Base-by-base conservation (phyloP, 306 rosid species). In the Sesbania bispinosa region DNA sequence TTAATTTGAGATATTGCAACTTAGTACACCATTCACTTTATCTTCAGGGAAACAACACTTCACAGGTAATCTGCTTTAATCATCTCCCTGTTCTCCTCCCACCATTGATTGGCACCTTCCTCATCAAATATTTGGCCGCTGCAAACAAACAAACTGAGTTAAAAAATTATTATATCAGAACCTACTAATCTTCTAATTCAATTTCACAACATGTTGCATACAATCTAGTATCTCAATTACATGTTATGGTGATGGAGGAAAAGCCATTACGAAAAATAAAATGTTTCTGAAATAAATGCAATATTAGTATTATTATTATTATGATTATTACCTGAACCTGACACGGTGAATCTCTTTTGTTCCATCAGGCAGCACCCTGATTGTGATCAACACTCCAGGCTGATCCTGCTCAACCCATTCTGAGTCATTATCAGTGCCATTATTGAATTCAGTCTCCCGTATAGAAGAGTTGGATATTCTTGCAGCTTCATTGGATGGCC, bases 381-480 rank as follows among this genome's bases (percentile, higher is more conserved):
- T 89, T 0, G 99, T 94, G 19, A 94, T 83, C 68, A 83, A 91
- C 0, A 94, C 96, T 2, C 99, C 99, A 10, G 97, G 93, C 36
- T 89, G 93, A 62, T 91, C 99, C 78, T 91, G 85, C 76, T 86
- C 95, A 1, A 94, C 75, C 99, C 97, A 94, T 32, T 94, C 97
- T 0, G 95, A 29, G 5, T 86, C 99, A 53, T 92, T 85, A 13
- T 87, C 91, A 76, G 87, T 94, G 81, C n/a, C n/a, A n/a, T n/a
- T n/a, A n/a, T 95, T 90, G n/a, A n/a, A n/a, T n/a, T n/a, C n/a
- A n/a, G n/a, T n/a, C n/a, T n/a, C n/a, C n/a, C n/a, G n/a, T n/a
- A n/a, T n/a, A n/a, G n/a, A n/a, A n/a, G n/a, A n/a, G n/a, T n/a
- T n/a, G n/a, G n/a, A n/a, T n/a, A n/a, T n/a, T n/a, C n/a, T n/a